Percentiles rank a stretch among this genome's conserved stretches.
Evolutionary conservation across 148 eudicot genomes (phyloP).

Genomic region (Persicaria maculosa): DNA sequence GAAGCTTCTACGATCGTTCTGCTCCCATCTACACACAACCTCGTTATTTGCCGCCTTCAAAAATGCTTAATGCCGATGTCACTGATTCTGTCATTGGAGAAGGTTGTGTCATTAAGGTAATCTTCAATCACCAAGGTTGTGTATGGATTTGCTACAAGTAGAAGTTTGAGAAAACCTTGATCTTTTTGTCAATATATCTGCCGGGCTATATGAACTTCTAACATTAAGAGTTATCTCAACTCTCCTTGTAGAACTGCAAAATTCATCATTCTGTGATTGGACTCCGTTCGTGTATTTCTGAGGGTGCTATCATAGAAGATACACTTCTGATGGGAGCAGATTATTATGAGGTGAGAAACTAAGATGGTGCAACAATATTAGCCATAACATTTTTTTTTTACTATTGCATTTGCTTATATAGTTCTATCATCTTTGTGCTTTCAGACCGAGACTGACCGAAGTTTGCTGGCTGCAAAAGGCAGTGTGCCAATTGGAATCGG

Average conservation of each 20-base stretch:
- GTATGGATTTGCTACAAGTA: background rate
- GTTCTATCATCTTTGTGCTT: constrained; percentile 11
- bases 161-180: background rate
- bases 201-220: background rate
- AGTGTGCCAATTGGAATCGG: constrained; percentile 91
- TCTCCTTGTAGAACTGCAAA: constrained; percentile 64
- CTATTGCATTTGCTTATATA: too few species aligned
- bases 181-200: background rate
- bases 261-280: constrained; percentile 95
- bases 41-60: constrained; percentile 95
- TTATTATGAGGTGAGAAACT: constrained; percentile 74
- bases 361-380: background rate
- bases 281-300: constrained; percentile 87
- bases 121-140: background rate
- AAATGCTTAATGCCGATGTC: constrained; percentile 95
- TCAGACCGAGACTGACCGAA: constrained; percentile 89
- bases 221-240: background rate
- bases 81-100: constrained; percentile 96
- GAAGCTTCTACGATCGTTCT: constrained; percentile 93
- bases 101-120: constrained; percentile 96
- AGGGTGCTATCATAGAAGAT: constrained; percentile 90
- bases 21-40: constrained; percentile 97
- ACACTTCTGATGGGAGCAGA: constrained; percentile 95
- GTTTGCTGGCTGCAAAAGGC: constrained; percentile 66
- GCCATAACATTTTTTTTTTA: background rate